Evolutionary conservation across 1,139 yeast species (phyloP).

Genomic region (Yamadazyma mexicana): DNA sequence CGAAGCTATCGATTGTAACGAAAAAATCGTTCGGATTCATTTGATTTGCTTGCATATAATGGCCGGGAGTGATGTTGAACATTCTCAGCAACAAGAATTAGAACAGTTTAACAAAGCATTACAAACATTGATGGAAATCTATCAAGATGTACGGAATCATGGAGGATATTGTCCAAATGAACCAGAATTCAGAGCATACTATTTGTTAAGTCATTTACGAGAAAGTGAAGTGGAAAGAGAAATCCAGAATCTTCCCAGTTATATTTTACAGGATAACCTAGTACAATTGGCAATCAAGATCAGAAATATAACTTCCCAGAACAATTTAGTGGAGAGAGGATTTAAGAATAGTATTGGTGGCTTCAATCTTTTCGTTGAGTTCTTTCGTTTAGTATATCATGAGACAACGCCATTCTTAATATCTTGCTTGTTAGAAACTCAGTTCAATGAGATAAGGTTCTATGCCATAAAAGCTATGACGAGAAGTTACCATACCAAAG

Average conservation of each 20-base stretch:
- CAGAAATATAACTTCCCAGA: conserved; percentile 65
- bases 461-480: conserved; percentile 72
- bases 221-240: conserved; percentile 86
- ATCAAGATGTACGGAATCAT: conserved; percentile 71
- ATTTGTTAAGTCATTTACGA: conserved; percentile 72
- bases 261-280: conserved; percentile 52
- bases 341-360: conserved; percentile 58
- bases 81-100: conserved; percentile 90
- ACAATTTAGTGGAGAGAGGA: conserved; percentile 61
- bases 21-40: conserved; percentile 87
- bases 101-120: conserved; percentile 93
- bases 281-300: conserved; percentile 74
- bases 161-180: conserved; percentile 79
- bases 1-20: conserved; percentile 92
- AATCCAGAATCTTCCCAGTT: conserved; percentile 64
- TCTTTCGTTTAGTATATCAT: conserved; percentile 57
- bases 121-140: conserved; percentile 86
- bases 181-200: conserved; percentile 91
- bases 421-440: conserved; percentile 77
- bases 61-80: conserved; percentile 78
- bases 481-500: conserved; percentile 66
- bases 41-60: conserved; percentile 78
- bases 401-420: conserved; percentile 64
- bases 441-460: conserved; percentile 76
- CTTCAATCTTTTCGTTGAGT: conserved; percentile 59